Evolutionary conservation across 2,329 filamentous ascomycete species (phyloP).

Genomic region (Hymenoscyphus fructigenus): DNA sequence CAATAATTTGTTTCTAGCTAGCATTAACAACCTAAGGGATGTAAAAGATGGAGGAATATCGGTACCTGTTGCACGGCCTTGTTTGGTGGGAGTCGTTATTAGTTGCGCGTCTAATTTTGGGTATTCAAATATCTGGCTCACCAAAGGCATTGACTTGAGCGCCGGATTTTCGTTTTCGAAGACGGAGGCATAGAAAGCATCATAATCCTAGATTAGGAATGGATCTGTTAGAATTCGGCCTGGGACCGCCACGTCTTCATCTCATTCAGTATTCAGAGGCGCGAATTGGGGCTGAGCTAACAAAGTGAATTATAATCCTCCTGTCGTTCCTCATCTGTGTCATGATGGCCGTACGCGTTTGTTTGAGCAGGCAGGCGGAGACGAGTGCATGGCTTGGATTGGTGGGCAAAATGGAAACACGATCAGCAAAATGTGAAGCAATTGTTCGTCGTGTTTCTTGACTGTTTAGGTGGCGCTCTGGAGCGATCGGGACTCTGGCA

Average conservation of each 20-base stretch:
- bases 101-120: neutral
- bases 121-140: slow-evolving; percentile 50
- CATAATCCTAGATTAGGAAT: slow-evolving; percentile 59
- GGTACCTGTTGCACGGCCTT: slow-evolving; percentile 37
- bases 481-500: too few relatives aligned
- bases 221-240: neutral
- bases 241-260: slow-evolving; percentile 4
- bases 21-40: neutral
- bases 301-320: slow-evolving; percentile 79
- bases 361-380: neutral
- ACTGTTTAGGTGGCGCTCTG: neutral
- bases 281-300: slow-evolving; percentile 37
- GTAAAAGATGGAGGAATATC: slow-evolving; percentile 1
- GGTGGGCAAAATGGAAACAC: neutral
- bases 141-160: slow-evolving; percentile 71
- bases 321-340: slow-evolving; percentile 50
- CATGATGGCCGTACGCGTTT: neutral
- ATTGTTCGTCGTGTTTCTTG: neutral
- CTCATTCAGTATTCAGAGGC: neutral
- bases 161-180: slow-evolving; percentile 78
- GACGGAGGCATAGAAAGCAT: slow-evolving; percentile 90
- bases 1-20: slow-evolving; percentile 77
- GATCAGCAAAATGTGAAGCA: neutral
- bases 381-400: neutral
- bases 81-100: slow-evolving; percentile 16